A percentile compares a stretch with the other conserved stretches of the same genome.
phyloP scores from a whole-genome alignment of 2,329 filamentous ascomycete species.

The Pestalotiopsis sp. region DNA sequence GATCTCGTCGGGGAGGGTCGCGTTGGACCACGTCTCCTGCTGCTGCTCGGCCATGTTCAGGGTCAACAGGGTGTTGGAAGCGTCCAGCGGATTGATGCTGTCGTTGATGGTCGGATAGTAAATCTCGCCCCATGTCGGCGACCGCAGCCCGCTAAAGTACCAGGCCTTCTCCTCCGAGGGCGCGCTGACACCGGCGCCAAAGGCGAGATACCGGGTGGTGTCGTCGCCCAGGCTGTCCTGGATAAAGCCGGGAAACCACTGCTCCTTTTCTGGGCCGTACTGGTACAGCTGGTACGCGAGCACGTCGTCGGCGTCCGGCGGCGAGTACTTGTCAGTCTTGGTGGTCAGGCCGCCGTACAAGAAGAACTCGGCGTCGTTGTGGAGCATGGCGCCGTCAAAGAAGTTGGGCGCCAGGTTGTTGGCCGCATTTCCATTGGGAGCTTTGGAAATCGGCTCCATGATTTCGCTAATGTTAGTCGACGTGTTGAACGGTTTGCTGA shows the following conservation, averaged over 20 bases:
- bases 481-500: conserved; percentile 58
- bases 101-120: conserved; percentile 35
- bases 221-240: conserved; percentile 40
- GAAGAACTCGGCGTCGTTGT: conserved; percentile 65
- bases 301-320: conserved; percentile 45
- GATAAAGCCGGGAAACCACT: conserved; percentile 47
- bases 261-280: conserved; percentile 48
- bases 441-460: conserved; percentile 52
- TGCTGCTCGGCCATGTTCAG: conserved; percentile 59
- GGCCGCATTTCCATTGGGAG: conserved; percentile 41
- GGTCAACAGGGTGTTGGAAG: conserved; percentile 60
- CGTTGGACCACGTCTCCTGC: conserved; percentile 58
- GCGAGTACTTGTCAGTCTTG: conserved; percentile 34
- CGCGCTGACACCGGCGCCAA: conserved; percentile 64
- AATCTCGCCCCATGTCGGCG: conserved; percentile 52
- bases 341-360: conserved; percentile 62
- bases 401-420: conserved; percentile 60
- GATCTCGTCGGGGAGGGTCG: conserved; percentile 50
- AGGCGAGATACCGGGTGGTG: conserved; percentile 62
- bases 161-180: conserved; percentile 73
- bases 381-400: conserved; percentile 65
- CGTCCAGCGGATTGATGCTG: conserved; percentile 40
- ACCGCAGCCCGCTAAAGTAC: conserved; percentile 69
- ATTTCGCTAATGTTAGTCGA: conserved; percentile 55
- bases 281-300: conserved; percentile 55